Evolutionary conservation across 345 rosid species (phyloP).

Genomic region (Eucalyptus erythrocorys): DNA sequence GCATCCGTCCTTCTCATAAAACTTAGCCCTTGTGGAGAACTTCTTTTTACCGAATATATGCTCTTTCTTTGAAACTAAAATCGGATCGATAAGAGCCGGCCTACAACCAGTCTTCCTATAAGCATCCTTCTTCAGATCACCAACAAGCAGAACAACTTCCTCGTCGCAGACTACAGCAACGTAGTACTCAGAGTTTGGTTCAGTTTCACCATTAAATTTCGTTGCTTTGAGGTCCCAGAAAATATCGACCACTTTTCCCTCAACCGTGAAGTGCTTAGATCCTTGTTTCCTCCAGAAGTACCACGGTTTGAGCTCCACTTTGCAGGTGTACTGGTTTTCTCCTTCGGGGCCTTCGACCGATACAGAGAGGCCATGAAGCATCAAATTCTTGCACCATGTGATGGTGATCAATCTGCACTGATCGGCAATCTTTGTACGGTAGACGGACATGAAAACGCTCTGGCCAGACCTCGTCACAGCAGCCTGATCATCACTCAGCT

Average conservation of each 20-base stretch:
- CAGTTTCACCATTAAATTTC: constrained; percentile 58
- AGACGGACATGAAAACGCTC: constrained; percentile 56
- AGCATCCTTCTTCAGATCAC: constrained; percentile 72
- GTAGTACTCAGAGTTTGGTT: constrained; percentile 54
- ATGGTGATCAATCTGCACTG: constrained; percentile 47
- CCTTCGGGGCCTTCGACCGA: constrained; percentile 38
- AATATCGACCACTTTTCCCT: constrained; percentile 40
- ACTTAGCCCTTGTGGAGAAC: constrained; percentile 35
- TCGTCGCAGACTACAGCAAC: constrained; percentile 74
- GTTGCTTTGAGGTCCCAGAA: constrained; percentile 61
- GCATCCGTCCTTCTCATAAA: constrained; percentile 32
- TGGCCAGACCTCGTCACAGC: constrained; percentile 52
- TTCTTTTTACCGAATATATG: constrained; percentile 59
- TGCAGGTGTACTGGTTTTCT: constrained; percentile 38
- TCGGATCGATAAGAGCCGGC: constrained; percentile 57
- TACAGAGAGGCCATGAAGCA: constrained; percentile 47
- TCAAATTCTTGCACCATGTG: constrained; percentile 55
- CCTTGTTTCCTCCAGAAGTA: constrained; percentile 79
- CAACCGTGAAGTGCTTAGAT: constrained; percentile 30
- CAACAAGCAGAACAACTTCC: constrained; percentile 73
- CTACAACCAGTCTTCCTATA: constrained; percentile 55
- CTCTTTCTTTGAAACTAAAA: constrained; percentile 52
- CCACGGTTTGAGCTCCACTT: constrained; percentile 69
- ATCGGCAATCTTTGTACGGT: constrained; percentile 44
- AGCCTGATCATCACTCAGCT: constrained; percentile 28